These are phyloP conservation scores for Aspergillus candidus DNA, from an alignment of 2,329 filamentous ascomycete genomes.

Conservation along the genomic window DNA sequence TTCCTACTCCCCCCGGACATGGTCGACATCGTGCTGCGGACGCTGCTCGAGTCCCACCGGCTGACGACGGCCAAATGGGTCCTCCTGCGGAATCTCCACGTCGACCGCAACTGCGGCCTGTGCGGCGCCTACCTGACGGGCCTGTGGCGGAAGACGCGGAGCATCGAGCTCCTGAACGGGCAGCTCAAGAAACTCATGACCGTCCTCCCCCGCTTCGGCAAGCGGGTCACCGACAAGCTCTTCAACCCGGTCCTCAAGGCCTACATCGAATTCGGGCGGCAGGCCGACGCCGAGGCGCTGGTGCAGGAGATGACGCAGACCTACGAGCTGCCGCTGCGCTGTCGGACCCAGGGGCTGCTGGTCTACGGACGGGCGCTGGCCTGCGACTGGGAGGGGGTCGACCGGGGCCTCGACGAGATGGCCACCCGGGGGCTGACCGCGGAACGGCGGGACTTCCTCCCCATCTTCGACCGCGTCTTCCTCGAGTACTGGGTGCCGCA, in stretches of 20 bases:
- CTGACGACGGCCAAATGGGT: conserved; percentile 33
- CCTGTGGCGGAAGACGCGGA: conserved; percentile 37
- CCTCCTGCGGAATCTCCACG: conserved; percentile 26
- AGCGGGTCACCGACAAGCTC: conserved; percentile 31
- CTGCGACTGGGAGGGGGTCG: conserved; percentile 38
- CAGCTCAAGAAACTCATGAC: conserved; percentile 28
- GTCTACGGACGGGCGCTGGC: conserved; percentile 31
- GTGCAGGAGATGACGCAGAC: conserved; percentile 29
- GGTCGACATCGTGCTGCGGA: conserved; percentile 32
- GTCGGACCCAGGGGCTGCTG: conserved; percentile 33
- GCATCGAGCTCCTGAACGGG: conserved; percentile 29
- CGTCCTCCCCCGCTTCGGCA: conserved; percentile 23
- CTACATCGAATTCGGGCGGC: conserved; percentile 33
- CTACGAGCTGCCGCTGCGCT: conserved; percentile 25
- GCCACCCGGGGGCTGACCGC: conserved; percentile 28
- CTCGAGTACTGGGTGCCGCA: conserved; percentile 37
- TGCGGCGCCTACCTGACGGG: conserved; percentile 33
- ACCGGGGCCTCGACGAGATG: conserved; percentile 34
- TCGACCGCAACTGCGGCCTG: conserved; percentile 31
- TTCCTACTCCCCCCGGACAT: conserved; percentile 28
- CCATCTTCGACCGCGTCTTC: conserved; percentile 36
- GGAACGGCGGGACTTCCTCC: conserved; percentile 24
- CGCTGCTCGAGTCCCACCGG: conserved; percentile 33
- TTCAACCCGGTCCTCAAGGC: conserved; percentile 38
- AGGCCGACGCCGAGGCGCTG: conserved; percentile 31